Conservation (phyloP, 345 rosid species). For the Tarenaya hassleriana region DNA sequence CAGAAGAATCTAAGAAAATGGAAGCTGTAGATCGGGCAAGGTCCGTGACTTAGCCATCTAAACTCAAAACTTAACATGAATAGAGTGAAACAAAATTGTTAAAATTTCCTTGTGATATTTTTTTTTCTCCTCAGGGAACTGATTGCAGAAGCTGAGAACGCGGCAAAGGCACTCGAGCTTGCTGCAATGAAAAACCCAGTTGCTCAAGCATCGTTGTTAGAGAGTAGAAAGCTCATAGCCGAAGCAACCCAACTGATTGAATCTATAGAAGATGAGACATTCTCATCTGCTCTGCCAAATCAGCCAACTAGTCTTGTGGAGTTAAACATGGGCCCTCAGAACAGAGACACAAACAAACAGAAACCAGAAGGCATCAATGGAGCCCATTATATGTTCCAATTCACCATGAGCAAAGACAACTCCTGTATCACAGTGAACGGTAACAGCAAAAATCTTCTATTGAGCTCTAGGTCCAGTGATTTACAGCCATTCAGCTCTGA, state of each 20-base stretch:
- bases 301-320: slow-evolving; percentile 21
- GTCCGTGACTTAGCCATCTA: slow-evolving; percentile 31
- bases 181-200: slow-evolving; percentile 70
- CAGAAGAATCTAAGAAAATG: slow-evolving; percentile 54
- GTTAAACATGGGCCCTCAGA: slow-evolving; percentile 26
- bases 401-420: slow-evolving; percentile 24
- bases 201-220: slow-evolving; percentile 71
- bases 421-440: slow-evolving; percentile 26
- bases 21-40: slow-evolving; percentile 83
- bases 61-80: no score
- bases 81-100: neutral
- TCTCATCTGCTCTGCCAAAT: slow-evolving; percentile 22
- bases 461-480: slow-evolving; percentile 27
- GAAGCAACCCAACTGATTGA: slow-evolving; percentile 77
- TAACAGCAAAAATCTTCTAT: slow-evolving; percentile 29
- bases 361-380: slow-evolving; percentile 42
- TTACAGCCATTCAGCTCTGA: slow-evolving; percentile 21
- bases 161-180: slow-evolving; percentile 73
- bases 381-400: slow-evolving; percentile 27
- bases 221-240: slow-evolving; percentile 79
- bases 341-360: slow-evolving; percentile 19
- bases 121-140: slow-evolving; percentile 45
- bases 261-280: slow-evolving; percentile 42
- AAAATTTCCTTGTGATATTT: neutral
- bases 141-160: slow-evolving; percentile 89